A percentile compares a stretch with the other conserved stretches of the same genome.
Conservation (phyloP, 2,329 filamentous ascomycete species). For the Myriosclerotinia curreyana region DNA sequence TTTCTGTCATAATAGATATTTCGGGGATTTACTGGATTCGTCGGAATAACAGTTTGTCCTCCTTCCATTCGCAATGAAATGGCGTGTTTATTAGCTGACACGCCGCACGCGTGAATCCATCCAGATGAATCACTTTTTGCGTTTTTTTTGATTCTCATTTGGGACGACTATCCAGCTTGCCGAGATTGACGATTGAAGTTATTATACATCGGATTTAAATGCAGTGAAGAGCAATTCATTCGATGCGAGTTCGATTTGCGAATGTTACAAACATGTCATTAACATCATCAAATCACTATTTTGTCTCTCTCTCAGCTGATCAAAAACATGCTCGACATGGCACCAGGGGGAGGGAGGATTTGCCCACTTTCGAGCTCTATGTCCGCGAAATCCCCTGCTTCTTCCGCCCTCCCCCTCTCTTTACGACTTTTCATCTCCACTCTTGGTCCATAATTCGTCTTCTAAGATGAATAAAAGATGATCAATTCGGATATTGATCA, state of each 20-base stretch:
- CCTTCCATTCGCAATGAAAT: background rate
- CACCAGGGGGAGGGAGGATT: background rate
- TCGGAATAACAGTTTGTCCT: slow-evolving; percentile 19
- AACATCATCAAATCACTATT: slow-evolving; percentile 20
- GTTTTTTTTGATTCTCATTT: slow-evolving; percentile 9
- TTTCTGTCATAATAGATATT: slow-evolving; percentile 17
- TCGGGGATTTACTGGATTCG: slow-evolving; percentile 7
- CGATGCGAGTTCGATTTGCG: slow-evolving; percentile 4
- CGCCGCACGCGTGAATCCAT: slow-evolving; percentile 8
- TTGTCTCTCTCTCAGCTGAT: slow-evolving; percentile 19
- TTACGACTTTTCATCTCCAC: slow-evolving; percentile 19
- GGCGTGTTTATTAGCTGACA: slow-evolving; percentile 11
- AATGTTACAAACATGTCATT: slow-evolving; percentile 14
- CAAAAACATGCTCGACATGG: slow-evolving; percentile 8
- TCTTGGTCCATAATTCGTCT: slow-evolving; percentile 22
- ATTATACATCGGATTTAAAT: slow-evolving; percentile 8
- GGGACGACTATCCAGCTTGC: slow-evolving; percentile 13
- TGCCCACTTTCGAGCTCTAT: slow-evolving; percentile 20
- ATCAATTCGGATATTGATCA: slow-evolving; percentile 6
- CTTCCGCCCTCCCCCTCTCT: slow-evolving; percentile 12
- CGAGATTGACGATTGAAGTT: slow-evolving; percentile 23
- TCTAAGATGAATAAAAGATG: slow-evolving; percentile 17
- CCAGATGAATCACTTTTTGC: slow-evolving; percentile 17
- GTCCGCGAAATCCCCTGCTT: slow-evolving; percentile 15
- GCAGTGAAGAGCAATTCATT: slow-evolving; percentile 19